Evolutionary conservation across 2,329 filamentous ascomycete species (phyloP), one percentile per base, ranked within the genome.

Genomic region (Zymoseptoria passerinii): DNA sequence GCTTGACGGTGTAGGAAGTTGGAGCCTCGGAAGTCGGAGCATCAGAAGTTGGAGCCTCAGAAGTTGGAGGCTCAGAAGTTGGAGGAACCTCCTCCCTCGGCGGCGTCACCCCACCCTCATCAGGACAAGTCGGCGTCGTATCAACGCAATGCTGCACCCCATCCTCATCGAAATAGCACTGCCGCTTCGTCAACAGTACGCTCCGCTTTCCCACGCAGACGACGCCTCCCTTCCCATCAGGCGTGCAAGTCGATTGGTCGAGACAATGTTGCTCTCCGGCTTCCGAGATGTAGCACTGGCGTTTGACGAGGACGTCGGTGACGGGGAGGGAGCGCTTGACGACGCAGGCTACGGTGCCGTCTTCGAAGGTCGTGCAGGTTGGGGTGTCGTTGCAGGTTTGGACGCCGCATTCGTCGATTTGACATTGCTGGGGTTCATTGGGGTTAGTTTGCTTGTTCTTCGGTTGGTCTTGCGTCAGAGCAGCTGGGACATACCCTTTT

Each of bases 311-410:
- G 7, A 10, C 9, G 19, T 56, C 54, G 23, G 35, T 8, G 7
- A 27, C 49, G 4, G 35, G 35, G 13, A 44, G 35, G 16, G 35
- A 44, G 18, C 61, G 55, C 44, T 61, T 60, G 35, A 44, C 23
- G 5, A 63, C 54, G 55, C 63, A 64, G 16, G 49, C 48, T 18
- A 53, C 29, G 7, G 19, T 49, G 19, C 61, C 63, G 28, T 63
- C 58, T 8, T 51, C 53, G 28, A 58, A 23, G 8, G 55, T 61
- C 8, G 52, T 58, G 57, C 63, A 64, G 7, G 55, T 58, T 44
- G 63, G 63, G 28, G 27, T 51, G 18, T 58, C 48, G 55, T 54
- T 61, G 55, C 63, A 64, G n/a, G 28, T 52, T 49, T 64, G 63
- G 1, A 60, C 54, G 18, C 61, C 57, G 28, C 59, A 35, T 28